Percentiles rank a stretch among this genome's conserved stretches.
phyloP scores from a whole-genome alignment of 352 stramenopile species.

The Globisporangium takayamanum region DNA sequence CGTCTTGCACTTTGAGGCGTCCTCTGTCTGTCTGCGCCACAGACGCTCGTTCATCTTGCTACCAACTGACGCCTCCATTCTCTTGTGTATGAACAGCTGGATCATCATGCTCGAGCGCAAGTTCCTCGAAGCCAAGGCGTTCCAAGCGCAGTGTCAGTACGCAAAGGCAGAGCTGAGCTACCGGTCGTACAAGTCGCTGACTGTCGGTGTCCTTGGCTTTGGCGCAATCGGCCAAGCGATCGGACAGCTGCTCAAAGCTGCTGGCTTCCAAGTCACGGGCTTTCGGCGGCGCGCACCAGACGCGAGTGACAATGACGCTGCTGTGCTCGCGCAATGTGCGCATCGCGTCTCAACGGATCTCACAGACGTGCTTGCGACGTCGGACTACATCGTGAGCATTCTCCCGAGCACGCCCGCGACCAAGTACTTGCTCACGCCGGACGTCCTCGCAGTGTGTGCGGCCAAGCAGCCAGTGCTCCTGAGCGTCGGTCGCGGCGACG shows the following conservation, averaged over 20 bases:
- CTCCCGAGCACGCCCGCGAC: conserved; percentile 74
- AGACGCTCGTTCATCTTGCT: background rate
- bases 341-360: conserved; percentile 20
- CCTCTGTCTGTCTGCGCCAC: background rate
- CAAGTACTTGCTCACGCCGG: conserved; percentile 48
- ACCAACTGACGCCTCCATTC: too few species aligned
- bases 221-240: conserved; percentile 60
- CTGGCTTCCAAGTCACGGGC: conserved; percentile 58
- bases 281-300: conserved; percentile 47
- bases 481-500: conserved; percentile 82
- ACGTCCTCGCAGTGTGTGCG: conserved; percentile 32
- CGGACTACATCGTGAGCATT: conserved; percentile 82
- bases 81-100: conserved; percentile 21
- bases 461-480: conserved; percentile 73
- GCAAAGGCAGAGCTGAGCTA: conserved; percentile 28
- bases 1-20: background rate
- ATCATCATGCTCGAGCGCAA: conserved; percentile 56
- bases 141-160: conserved; percentile 35
- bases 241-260: conserved; percentile 34
- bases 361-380: conserved; percentile 27
- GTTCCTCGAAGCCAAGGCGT: conserved; percentile 37
- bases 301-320: conserved; percentile 23
- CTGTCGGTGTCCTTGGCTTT: conserved; percentile 46
- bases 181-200: conserved; percentile 38
- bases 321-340: too few species aligned